A percentile compares a stretch with the other conserved stretches of the same genome.
Evolutionary conservation across 2,329 filamentous ascomycete genomes (phyloP).

Genomic region (Ascomycota sp.): DNA sequence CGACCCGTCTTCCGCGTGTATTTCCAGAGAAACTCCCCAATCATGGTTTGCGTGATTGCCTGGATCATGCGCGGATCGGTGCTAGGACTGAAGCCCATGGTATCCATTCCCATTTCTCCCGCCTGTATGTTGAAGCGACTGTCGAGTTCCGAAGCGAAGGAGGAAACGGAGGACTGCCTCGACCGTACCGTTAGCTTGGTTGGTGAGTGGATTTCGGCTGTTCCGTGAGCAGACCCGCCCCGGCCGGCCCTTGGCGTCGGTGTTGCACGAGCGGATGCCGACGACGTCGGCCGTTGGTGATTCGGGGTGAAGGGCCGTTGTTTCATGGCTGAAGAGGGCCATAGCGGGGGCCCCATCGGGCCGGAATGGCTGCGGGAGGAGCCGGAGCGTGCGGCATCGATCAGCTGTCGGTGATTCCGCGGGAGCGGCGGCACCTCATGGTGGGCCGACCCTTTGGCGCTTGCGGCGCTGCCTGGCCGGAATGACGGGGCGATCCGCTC

Average conservation of each 20-base stretch:
- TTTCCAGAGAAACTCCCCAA: constrained; percentile 96
- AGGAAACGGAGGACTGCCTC: constrained; percentile 66
- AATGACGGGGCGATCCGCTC: constrained; percentile 12
- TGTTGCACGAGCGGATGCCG: constrained; percentile 29
- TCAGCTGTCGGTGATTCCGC: constrained; percentile 58
- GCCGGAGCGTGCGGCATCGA: constrained; percentile 50
- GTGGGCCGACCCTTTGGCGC: constrained; percentile 23
- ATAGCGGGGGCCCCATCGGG: constrained; percentile 62
- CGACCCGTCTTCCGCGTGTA: constrained; percentile 91
- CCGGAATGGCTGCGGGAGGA: constrained; percentile 25
- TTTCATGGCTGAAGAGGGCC: constrained; percentile 52
- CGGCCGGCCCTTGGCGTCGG: constrained; percentile 31
- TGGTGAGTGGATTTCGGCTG: constrained; percentile 25
- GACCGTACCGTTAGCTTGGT: constrained; percentile 13
- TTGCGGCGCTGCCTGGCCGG: constrained; percentile 53
- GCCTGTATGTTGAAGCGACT: constrained; percentile 60
- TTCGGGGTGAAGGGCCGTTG: constrained; percentile 38
- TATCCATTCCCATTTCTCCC: constrained; percentile 28
- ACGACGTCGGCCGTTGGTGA: constrained; percentile 21
- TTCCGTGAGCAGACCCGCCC: constrained; percentile 23
- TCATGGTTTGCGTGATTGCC: constrained; percentile 98
- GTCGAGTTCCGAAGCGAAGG: constrained; percentile 85
- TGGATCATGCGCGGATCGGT: constrained; percentile 97
- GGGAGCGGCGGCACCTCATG: constrained; percentile 48
- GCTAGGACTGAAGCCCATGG: constrained; percentile 39